Conservation (phyloP, 164 flowering plant species). For the Umbilicus rupestris region DNA sequence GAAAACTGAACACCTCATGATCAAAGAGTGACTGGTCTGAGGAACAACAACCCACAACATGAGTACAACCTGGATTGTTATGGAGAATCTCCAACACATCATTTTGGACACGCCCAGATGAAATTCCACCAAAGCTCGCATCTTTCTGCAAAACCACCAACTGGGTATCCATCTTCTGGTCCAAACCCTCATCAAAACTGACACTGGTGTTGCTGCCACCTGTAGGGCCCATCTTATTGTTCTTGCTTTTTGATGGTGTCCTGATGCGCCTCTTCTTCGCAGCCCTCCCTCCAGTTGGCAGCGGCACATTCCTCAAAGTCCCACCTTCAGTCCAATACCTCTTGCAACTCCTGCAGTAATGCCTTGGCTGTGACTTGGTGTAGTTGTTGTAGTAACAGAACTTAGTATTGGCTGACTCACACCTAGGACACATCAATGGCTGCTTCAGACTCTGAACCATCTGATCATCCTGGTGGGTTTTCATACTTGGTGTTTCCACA, state of each 20-base stretch:
- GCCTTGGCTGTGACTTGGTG: conserved; percentile 69
- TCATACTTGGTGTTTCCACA: background rate
- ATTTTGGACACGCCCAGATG: background rate
- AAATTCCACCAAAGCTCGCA: background rate
- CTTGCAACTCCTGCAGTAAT: conserved; percentile 72
- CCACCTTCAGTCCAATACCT: conserved; percentile 89
- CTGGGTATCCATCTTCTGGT: background rate
- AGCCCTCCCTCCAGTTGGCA: too few species aligned
- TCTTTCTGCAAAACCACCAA: background rate
- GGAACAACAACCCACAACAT: too few species aligned
- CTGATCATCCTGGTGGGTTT: too few species aligned
- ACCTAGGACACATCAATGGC: conserved; percentile 60
- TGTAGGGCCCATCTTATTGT: too few species aligned
- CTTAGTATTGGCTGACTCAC: conserved; percentile 63
- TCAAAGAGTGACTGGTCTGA: too few species aligned
- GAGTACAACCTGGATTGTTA: too few species aligned
- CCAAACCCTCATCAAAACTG: background rate
- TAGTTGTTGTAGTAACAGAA: conserved; percentile 85
- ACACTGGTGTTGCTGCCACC: too few species aligned
- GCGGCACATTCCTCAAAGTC: conserved; percentile 61
- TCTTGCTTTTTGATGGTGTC: too few species aligned
- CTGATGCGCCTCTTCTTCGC: conserved; percentile 55
- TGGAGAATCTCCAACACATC: too few species aligned
- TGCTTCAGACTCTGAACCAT: conserved; percentile 14
- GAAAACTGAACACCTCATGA: too few species aligned